phyloP scores from a whole-genome alignment of 2,329 filamentous ascomycete genomes.

The Trichoderma afroharzianum region DNA sequence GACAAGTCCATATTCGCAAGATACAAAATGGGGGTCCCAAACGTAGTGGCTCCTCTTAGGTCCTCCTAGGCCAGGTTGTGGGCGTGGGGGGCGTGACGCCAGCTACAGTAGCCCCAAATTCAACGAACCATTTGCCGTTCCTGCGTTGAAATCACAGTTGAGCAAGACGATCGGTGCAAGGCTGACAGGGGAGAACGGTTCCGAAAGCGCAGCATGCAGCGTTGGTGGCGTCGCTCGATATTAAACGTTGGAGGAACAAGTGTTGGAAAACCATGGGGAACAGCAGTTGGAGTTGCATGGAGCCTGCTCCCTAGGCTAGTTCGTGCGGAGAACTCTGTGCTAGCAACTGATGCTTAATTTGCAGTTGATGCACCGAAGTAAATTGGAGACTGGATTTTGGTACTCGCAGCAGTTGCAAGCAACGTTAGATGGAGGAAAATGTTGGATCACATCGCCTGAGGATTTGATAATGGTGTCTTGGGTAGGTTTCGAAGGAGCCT shows the following conservation, averaged over 20 bases:
- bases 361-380: background rate
- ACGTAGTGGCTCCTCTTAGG: background rate
- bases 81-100: slow-evolving; percentile 4
- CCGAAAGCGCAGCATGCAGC: slow-evolving; percentile 11
- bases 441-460: background rate
- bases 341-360: background rate
- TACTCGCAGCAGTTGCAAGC: background rate
- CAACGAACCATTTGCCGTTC: slow-evolving; percentile 10
- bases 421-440: background rate
- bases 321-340: background rate
- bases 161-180: slow-evolving; percentile 5
- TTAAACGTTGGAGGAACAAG: background rate
- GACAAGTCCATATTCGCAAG: slow-evolving; percentile 12
- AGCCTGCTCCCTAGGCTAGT: background rate
- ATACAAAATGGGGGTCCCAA: slow-evolving; percentile 8
- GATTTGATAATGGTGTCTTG: background rate
- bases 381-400: background rate
- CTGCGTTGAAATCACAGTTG: slow-evolving; percentile 8
- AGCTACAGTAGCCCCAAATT: background rate
- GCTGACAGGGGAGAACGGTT: slow-evolving; percentile 10
- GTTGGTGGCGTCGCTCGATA: slow-evolving; percentile 7
- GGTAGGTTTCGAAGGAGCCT: background rate
- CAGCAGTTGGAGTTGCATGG: background rate
- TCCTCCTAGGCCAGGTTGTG: background rate
- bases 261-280: background rate